Percentiles rank a stretch among this genome's conserved stretches.
phyloP scores from a whole-genome alignment of 768 basidiomycete genomes.

The Tulasnella sp. region DNA sequence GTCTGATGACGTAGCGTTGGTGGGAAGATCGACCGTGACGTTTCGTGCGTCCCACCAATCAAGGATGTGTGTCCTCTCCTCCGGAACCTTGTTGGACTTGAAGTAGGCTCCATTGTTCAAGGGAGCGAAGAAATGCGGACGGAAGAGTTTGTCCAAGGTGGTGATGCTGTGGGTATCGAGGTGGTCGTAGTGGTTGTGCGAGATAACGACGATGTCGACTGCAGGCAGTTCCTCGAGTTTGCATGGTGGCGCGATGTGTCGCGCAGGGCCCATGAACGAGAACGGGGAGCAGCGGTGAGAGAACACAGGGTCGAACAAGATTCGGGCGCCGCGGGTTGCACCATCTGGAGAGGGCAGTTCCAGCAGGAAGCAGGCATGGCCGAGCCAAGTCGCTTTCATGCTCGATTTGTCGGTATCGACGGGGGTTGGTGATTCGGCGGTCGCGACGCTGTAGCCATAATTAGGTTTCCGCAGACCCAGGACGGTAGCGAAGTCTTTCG shows the following conservation, averaged over 20 bases:
- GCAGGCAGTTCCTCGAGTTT: constrained; percentile 47
- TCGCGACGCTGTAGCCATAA: constrained; percentile 16
- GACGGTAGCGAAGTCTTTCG: constrained; percentile 25
- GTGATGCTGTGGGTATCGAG: constrained; percentile 41
- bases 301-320: constrained; percentile 57
- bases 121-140: constrained; percentile 46
- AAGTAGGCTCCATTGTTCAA: constrained; percentile 45
- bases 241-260: constrained; percentile 48
- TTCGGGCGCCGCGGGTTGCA: constrained; percentile 48
- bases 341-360: constrained; percentile 51
- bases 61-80: constrained; percentile 44
- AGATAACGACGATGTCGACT: constrained; percentile 49
- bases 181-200: constrained; percentile 39
- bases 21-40: constrained; percentile 38
- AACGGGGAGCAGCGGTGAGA: constrained; percentile 57
- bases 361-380: constrained; percentile 60
- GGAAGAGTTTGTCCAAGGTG: constrained; percentile 36
- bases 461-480: constrained; percentile 35
- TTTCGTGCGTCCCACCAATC: constrained; percentile 50
- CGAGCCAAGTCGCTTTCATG: constrained; percentile 59
- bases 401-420: constrained; percentile 28
- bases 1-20: neutral
- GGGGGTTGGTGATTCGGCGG: neutral
- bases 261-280: constrained; percentile 52
- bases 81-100: constrained; percentile 37